Evolutionary conservation across 202 grass and related monocot genomes (phyloP).

Genomic region (Dendrocalamus latiflorus): DNA sequence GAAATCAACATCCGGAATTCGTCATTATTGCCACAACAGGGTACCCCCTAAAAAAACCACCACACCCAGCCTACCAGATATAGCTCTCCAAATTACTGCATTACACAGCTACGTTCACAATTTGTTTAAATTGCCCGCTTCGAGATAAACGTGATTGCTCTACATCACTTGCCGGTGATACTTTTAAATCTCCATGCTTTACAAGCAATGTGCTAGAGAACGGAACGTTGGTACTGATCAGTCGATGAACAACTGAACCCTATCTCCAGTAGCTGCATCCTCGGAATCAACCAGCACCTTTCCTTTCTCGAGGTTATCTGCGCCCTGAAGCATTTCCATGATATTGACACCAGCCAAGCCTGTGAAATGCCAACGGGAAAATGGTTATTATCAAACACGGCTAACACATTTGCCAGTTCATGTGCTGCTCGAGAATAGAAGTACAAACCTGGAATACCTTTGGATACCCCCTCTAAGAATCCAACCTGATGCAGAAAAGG

Average conservation of each 20-base stretch:
- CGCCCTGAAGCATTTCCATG: slow-evolving; percentile 47
- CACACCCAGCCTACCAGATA: neutral
- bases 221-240: slow-evolving; percentile 1
- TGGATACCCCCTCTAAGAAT: slow-evolving; percentile 50
- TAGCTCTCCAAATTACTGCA: neutral
- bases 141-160: neutral
- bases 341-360: slow-evolving; percentile 53
- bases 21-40: neutral
- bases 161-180: neutral
- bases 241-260: slow-evolving; percentile 40
- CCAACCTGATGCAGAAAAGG: slow-evolving; percentile 43
- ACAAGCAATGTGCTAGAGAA: neutral
- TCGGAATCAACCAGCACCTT: slow-evolving; percentile 43
- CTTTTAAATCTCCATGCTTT: neutral
- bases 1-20: neutral
- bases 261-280: slow-evolving; percentile 41
- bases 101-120: neutral
- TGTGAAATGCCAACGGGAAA: slow-evolving; percentile 7
- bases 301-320: slow-evolving; percentile 25
- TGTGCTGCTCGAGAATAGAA: neutral
- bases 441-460: slow-evolving; percentile 46
- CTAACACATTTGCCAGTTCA: neutral
- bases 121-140: neutral
- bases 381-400: neutral
- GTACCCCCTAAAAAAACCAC: neutral